phyloP scores from a whole-genome alignment of 2,329 filamentous ascomycete genomes.

The Neonectria neomacrospora region DNA sequence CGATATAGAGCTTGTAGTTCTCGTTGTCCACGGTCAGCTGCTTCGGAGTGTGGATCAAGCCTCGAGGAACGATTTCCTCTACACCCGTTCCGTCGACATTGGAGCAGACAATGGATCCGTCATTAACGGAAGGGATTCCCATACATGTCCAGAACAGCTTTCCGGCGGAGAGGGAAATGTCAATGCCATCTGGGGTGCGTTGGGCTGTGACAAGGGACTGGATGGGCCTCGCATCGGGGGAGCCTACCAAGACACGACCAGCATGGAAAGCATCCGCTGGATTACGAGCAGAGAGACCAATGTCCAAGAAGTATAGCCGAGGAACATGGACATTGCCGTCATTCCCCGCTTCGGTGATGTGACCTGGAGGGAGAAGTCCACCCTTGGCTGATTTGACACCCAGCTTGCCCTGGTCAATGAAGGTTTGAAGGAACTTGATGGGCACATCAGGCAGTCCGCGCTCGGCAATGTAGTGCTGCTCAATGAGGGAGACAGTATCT shows the following conservation, averaged over 20 bases:
- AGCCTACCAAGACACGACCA: conserved; percentile 33
- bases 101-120: conserved; percentile 57
- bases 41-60: conserved; percentile 61
- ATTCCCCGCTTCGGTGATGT: not conserved
- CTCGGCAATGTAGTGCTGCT: conserved; percentile 63
- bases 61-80: conserved; percentile 54
- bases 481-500: conserved; percentile 65
- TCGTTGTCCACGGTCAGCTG: conserved; percentile 51
- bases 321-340: not conserved
- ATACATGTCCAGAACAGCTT: conserved; percentile 63
- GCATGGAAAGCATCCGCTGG: conserved; percentile 10
- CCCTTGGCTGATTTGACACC: conserved; percentile 57
- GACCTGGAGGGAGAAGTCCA: conserved; percentile 50
- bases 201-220: conserved; percentile 40
- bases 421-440: conserved; percentile 57
- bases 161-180: conserved; percentile 45
- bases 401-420: conserved; percentile 58
- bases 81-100: conserved; percentile 62
- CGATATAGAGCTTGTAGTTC: conserved; percentile 53
- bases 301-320: conserved; percentile 44
- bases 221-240: conserved; percentile 13
- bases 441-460: conserved; percentile 54
- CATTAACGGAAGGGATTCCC: conserved; percentile 53
- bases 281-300: conserved; percentile 36
- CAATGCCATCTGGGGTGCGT: conserved; percentile 58